Evolutionary conservation across 345 rosid genomes (phyloP).

Genomic region (Aurinia saxatilis): DNA sequence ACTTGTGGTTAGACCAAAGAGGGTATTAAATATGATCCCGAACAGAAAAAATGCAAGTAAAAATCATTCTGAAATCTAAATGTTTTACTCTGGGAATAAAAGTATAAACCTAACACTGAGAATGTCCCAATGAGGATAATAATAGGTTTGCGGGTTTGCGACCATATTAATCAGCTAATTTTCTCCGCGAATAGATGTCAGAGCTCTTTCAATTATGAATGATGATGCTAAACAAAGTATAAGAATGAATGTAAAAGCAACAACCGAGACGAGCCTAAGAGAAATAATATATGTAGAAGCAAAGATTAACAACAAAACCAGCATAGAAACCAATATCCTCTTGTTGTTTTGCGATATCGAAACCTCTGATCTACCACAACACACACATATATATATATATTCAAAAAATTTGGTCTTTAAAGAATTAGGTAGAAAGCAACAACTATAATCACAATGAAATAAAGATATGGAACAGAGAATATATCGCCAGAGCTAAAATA

Average conservation of each 20-base stretch:
- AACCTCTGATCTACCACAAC: conserved; percentile 50
- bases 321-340: conserved; percentile 78
- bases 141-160: too few species aligned
- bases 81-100: not conserved
- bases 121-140: conserved; percentile 46
- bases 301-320: conserved; percentile 49
- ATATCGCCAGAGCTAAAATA: conserved; percentile 65
- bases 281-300: too few species aligned
- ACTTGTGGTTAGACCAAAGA: conserved; percentile 57
- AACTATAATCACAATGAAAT: conserved; percentile 57
- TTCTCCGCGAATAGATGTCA: conserved; percentile 70
- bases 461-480: conserved; percentile 73
- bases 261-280: too few species aligned
- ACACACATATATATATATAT: not conserved
- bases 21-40: conserved; percentile 58
- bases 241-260: not conserved
- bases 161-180: conserved; percentile 71
- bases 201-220: conserved; percentile 79
- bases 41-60: not conserved
- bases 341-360: conserved; percentile 49
- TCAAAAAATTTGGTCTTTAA: too few species aligned
- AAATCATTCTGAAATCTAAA: not conserved
- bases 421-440: too few species aligned
- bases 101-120: conserved; percentile 42
- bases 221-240: conserved; percentile 47